Conservation (phyloP, 1,284 basidiomycete species). For the Tilletia indica region DNA sequence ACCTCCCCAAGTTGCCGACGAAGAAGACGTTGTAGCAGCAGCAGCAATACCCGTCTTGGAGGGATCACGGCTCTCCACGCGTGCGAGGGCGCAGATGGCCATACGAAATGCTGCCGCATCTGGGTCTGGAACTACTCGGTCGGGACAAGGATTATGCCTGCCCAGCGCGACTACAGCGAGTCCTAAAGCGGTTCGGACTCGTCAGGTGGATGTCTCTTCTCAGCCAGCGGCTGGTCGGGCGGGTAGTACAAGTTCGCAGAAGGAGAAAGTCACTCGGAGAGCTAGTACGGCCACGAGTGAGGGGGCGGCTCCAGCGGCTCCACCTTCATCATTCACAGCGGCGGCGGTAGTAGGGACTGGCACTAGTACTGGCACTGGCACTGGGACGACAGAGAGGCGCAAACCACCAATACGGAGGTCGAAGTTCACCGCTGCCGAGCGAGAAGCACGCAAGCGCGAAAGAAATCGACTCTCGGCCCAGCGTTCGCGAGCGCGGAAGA, state of each 20-base stretch:
- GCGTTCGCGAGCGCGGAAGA: slow-evolving; percentile 1
- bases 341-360: too few relatives aligned
- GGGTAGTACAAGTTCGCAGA: too few relatives aligned
- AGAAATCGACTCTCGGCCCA: slow-evolving; percentile 9
- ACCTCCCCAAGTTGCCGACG: too few relatives aligned
- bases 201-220: neutral
- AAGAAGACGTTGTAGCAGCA: too few relatives aligned
- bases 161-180: neutral
- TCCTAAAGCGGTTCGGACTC: neutral
- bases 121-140: neutral
- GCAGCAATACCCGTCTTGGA: neutral
- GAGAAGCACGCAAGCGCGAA: slow-evolving; percentile 1
- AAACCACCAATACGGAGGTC: neutral
- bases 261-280: too few relatives aligned
- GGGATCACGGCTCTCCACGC: neutral
- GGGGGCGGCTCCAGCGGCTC: too few relatives aligned
- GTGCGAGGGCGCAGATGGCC: neutral
- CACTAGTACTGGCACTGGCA: too few relatives aligned
- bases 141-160: neutral
- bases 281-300: too few relatives aligned
- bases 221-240: neutral
- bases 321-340: neutral
- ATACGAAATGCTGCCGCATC: neutral
- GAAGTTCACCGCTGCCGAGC: neutral
- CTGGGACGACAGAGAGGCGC: neutral